Evolutionary conservation across 106 monocot species (phyloP).

Genomic region (Amphibolis antarctica): DNA sequence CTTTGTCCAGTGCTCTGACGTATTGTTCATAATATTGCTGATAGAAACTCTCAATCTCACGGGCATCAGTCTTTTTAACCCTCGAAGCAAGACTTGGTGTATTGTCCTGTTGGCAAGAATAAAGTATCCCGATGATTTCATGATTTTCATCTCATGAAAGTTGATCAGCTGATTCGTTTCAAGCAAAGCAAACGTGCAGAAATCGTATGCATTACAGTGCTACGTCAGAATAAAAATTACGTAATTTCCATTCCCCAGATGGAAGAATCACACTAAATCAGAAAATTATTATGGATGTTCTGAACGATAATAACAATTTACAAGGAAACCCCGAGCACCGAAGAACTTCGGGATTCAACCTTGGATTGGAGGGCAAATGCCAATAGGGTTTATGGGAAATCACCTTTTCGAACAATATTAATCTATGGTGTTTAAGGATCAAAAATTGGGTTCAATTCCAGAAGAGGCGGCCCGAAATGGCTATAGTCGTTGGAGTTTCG

Average conservation of each 20-base stretch:
- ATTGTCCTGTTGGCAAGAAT: slow-evolving; percentile 53
- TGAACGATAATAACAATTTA: too few species aligned
- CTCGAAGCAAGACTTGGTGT: slow-evolving; percentile 79
- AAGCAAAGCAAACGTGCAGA: neutral
- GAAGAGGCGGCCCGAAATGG: neutral
- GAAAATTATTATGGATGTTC: too few species aligned
- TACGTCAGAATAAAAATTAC: too few species aligned
- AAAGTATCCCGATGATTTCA: neutral
- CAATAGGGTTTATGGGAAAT: neutral
- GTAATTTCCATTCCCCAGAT: too few species aligned
- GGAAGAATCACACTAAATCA: too few species aligned
- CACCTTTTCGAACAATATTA: neutral
- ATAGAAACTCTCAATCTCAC: slow-evolving; percentile 98
- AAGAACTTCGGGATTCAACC: too few species aligned
- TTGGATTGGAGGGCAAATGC: too few species aligned
- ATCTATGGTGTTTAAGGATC: neutral
- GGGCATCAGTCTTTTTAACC: slow-evolving; percentile 89
- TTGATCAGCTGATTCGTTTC: neutral
- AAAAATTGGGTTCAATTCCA: too few species aligned
- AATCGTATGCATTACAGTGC: neutral
- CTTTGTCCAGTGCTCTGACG: slow-evolving; percentile 84
- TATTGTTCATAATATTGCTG: slow-evolving; percentile 96
- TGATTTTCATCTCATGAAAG: neutral
- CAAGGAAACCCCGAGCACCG: too few species aligned
- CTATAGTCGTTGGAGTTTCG: neutral